These are phyloP conservation scores for Isoetes taiwanensis DNA, from an alignment of 75 land plant genomes.

Conservation along the genomic window DNA sequence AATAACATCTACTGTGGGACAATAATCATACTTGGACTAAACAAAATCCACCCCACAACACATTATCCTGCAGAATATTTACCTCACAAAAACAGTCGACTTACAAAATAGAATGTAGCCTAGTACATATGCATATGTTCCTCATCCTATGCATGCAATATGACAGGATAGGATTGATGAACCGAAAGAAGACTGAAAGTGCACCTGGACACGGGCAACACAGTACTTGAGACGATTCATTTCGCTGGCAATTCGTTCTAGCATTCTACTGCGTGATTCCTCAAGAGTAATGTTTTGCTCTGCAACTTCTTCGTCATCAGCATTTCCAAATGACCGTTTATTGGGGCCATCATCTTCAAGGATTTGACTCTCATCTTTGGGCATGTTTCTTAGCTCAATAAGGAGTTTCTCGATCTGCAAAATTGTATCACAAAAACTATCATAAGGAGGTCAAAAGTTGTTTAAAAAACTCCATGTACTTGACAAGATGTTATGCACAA, in stretches of 20 bases:
- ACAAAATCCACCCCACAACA: too few species aligned
- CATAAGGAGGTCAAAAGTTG: neutral
- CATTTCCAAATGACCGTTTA: constrained; percentile 29
- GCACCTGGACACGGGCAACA: constrained; percentile 78
- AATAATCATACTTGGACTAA: too few species aligned
- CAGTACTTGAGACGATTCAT: constrained; percentile 95
- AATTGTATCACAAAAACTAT: neutral
- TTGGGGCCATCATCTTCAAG: neutral
- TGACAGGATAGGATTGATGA: too few species aligned
- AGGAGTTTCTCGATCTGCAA: constrained; percentile 92
- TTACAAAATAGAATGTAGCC: too few species aligned
- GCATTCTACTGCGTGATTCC: constrained; percentile 86
- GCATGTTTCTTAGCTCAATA: constrained; percentile 64
- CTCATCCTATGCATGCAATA: too few species aligned
- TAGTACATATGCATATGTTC: too few species aligned
- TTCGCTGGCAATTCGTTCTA: constrained; percentile 98
- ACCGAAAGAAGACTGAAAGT: neutral
- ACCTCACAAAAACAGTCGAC: too few species aligned
- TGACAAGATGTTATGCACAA: neutral
- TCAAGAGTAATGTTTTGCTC: constrained; percentile 57
- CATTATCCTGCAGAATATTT: too few species aligned
- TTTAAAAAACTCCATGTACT: neutral
- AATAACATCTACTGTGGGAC: too few species aligned
- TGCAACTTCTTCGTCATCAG: constrained; percentile 20
- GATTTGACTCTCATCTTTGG: constrained; percentile 38